Percentiles rank a stretch among this genome's conserved stretches.
These are phyloP conservation scores for Vitis vinifera DNA, from an alignment of 164 flowering plant species.

Conservation along the genomic window DNA sequence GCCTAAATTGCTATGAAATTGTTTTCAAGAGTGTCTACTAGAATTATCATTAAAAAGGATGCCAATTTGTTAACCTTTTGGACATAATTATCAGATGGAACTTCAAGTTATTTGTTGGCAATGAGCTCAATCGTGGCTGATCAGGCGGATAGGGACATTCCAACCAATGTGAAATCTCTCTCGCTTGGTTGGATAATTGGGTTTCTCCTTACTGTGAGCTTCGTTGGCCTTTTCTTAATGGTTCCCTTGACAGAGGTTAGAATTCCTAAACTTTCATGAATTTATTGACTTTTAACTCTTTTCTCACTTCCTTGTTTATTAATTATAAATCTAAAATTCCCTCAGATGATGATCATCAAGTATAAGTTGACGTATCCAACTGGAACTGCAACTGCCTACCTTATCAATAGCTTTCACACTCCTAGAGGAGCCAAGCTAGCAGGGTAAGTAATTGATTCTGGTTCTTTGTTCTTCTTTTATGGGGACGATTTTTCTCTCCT, in stretches of 20 bases:
- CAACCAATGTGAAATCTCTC: constrained; percentile 34
- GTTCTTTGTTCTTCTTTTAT: not conserved
- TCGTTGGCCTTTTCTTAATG: constrained; percentile 58
- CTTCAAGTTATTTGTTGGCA: constrained; percentile 50
- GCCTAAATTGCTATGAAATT: no score
- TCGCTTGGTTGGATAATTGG: constrained; percentile 52
- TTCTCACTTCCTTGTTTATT: not conserved
- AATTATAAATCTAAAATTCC: not conserved
- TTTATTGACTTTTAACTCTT: not conserved
- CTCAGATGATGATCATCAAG: constrained; percentile 46
- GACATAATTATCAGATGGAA: constrained; percentile 36
- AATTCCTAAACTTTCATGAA: not conserved
- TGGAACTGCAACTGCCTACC: constrained; percentile 56
- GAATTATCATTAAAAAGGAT: no score
- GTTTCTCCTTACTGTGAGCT: constrained; percentile 53
- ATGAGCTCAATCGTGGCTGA: constrained; percentile 45
- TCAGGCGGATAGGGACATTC: constrained; percentile 32
- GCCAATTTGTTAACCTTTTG: not conserved
- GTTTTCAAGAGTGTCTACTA: no score
- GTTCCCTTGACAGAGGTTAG: constrained; percentile 52
- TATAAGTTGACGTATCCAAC: constrained; percentile 51
- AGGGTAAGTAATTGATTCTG: constrained; percentile 19
- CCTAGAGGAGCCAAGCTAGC: constrained; percentile 49
- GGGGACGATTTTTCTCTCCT: no score
- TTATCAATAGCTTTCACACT: constrained; percentile 58